Base-by-base conservation (phyloP, 257 asterid species). In the Ocimum tenuiflorum region DNA sequence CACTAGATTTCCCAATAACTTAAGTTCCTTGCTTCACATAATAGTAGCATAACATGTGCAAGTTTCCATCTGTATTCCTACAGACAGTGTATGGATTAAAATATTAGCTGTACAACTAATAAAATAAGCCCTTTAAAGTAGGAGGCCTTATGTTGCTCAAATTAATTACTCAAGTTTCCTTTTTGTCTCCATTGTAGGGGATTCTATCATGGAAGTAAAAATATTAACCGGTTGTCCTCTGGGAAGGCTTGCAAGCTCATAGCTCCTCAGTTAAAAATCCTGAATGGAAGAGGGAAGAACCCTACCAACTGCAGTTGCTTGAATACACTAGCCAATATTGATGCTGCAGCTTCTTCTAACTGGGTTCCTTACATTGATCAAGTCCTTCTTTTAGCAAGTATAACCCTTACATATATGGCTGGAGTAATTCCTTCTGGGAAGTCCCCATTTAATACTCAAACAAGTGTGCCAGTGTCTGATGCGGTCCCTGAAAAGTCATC, bases 291-390 rank as follows among this genome's bases (percentile, higher is more conserved):
- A 68, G 51, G 57, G 67, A 79, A 68, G 63, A 79, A 60, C 63
- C 60, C 59, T 69, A 42, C 60, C 46, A 79, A 68, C 59, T 82
- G 87, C 68, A 63, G 59, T 72, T 86, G 83, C 81, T 70, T 84
- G 68, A 80, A 85, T 78, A 65, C 91, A 62, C 63, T 86, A 33
- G 81, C 81, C 56, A 78, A 80, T 77, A 80, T 77, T 74, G 83
- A 78, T 75, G 75, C 50, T 82, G 79, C 72, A 24, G 33, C 73
- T 60, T 8, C 67, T 60, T 50, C 81, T 64, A 85, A 78, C 8
- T 92, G 95, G 97, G 79, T 89, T 53, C 85, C 88, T 56, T 62
- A 80, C 54, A 71, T 81, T 68, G 90, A 86, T 64, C 97, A 84
- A 81, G 81, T 82, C 77, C 94, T 92, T 61, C 89, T 87, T 51